Base-by-base conservation (phyloP, 768 basidiomycete genomes). In the Pulveroboletus sp. region DNA sequence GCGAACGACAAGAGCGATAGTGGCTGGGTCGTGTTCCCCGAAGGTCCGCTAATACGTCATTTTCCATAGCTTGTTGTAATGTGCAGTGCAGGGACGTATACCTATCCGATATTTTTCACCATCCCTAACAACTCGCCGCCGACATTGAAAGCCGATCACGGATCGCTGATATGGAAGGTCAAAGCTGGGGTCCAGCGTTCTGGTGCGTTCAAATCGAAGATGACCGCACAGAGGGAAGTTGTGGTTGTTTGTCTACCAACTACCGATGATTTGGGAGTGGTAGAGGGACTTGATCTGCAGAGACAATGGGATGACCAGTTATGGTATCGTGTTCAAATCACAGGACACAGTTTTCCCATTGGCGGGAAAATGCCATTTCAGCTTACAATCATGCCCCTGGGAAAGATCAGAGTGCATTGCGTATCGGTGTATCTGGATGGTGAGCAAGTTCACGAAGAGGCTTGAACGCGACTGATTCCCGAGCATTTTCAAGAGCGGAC, bases 61-160 rank as follows among this genome's bases (percentile, higher is more conserved):
- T 26, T 43, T 24, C 45, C 26, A 30, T 33, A 8, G 9, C 11
- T 15, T 51, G 30, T 57, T 86, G 87, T 15, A 92, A 95, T 26
- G 14, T n/a, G 38, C 8, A 36, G 18, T 51, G 30, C 57, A 89
- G 93, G 93, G 17, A 87, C 83, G 6, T 97, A 98, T 65, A 91
- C 86, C 15, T 98, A 92, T 68, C 95, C 95, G 3, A 88, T 99
- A 60, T 89, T 89, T 13, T 93, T 97, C 66, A 75, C 83, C 15
- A 83, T 99, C 48, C 91, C 95, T 0, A 74, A 81, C 6, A 77
- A 80, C 51, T 76, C 86, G 4, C 92, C 93, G 3, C 90, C 95
- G 2, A 82, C 84, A 0, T 73, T 94, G 54, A 73, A 75, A 38
- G 84, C 84, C 53, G 80, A 84, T 35, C 86, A 80, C 57, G 95